phyloP scores from a whole-genome alignment of 176 grass and related monocot genomes.

The Bothriochloa decipiens region DNA sequence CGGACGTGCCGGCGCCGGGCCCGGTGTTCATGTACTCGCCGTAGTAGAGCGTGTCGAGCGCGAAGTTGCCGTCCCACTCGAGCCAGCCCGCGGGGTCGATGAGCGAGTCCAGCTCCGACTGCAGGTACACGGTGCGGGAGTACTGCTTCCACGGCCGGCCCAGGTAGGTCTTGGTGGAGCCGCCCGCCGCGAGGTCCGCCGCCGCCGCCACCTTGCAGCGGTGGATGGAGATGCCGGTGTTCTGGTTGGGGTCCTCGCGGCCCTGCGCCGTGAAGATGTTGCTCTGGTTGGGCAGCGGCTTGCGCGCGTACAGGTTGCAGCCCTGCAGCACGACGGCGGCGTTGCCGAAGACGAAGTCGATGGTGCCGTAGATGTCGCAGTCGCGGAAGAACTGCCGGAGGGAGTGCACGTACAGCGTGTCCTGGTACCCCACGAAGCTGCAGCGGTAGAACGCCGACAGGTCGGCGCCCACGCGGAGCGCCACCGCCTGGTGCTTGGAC shows the following conservation, averaged over 20 bases:
- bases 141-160: conserved; percentile 83
- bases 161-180: conserved; percentile 47
- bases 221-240: conserved; percentile 83
- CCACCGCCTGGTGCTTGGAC: conserved; percentile 81
- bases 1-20: conserved; percentile 43
- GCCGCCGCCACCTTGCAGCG: conserved; percentile 70
- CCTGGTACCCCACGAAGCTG: conserved; percentile 88
- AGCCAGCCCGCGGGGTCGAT: conserved; percentile 66
- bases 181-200: conserved; percentile 16
- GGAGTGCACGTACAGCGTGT: conserved; percentile 88
- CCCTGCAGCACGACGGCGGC: conserved; percentile 69
- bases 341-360: conserved; percentile 86
- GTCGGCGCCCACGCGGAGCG: conserved; percentile 63
- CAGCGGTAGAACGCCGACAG: conserved; percentile 69
- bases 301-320: conserved; percentile 79
- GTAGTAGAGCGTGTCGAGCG: conserved; percentile 77
- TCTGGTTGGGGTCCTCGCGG: conserved; percentile 77
- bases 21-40: conserved; percentile 77
- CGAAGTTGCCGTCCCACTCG: conserved; percentile 63
- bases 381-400: conserved; percentile 88
- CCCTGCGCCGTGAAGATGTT: conserved; percentile 84
- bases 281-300: conserved; percentile 57
- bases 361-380: conserved; percentile 83
- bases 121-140: conserved; percentile 69
- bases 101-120: conserved; percentile 57